These are phyloP conservation scores for Solanum chacoense DNA, from an alignment of 305 asterid genomes.

Conservation along the genomic window DNA sequence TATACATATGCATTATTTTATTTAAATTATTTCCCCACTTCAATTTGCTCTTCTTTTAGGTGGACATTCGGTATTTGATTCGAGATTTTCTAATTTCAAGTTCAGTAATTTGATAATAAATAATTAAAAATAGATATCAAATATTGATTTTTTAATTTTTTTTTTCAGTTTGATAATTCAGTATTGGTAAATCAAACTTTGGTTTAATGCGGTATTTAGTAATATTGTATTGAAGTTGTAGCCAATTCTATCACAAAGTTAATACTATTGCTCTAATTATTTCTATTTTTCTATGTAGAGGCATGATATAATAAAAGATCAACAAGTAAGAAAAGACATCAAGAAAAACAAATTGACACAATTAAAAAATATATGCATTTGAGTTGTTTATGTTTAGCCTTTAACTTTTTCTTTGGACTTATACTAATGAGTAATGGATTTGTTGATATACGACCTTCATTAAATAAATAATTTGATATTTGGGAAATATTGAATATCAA, in stretches of 20 bases:
- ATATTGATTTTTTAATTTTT: no score
- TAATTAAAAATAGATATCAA: no score
- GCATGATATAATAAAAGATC: not conserved
- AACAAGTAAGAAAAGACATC: not conserved
- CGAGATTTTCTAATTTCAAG: no score
- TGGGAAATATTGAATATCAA: no score
- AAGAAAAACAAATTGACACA: not conserved
- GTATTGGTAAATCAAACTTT: no score
- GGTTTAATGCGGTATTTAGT: no score
- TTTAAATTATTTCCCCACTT: not conserved
- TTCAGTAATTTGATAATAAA: no score
- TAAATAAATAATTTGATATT: no score
- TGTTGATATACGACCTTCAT: not conserved
- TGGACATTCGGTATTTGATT: not conserved
- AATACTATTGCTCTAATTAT: not conserved
- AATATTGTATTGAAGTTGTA: not conserved
- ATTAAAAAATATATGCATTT: no score
- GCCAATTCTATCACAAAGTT: not conserved
- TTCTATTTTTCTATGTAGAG: not conserved
- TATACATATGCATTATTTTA: not conserved
- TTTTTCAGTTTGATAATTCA: no score
- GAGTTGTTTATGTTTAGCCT: not conserved
- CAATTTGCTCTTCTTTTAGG: not conserved
- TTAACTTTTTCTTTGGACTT: no score
- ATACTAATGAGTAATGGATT: not conserved